phyloP scores from a whole-genome alignment of 2,329 filamentous ascomycete species.

The Helicocarpus griseus region DNA sequence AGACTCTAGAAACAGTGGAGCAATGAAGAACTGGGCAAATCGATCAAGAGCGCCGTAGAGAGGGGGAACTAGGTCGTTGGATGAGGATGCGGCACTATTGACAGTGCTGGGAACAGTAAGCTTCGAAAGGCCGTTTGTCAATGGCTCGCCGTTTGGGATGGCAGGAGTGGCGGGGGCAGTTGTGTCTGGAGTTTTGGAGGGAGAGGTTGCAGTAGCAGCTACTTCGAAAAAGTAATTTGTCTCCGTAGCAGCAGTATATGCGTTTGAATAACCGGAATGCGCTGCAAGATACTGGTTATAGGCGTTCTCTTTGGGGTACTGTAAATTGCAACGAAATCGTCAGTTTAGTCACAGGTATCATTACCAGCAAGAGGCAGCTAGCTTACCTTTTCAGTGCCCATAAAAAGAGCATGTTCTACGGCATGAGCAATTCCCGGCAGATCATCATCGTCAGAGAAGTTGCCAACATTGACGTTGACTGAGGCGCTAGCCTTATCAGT shows the following conservation, averaged over 20 bases:
- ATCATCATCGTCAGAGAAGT: conserved; percentile 81
- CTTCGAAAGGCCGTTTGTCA: conserved; percentile 12
- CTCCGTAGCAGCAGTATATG: conserved; percentile 84
- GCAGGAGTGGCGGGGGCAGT: conserved; percentile 5
- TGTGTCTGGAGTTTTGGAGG: conserved; percentile 4
- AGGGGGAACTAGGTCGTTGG: conserved; percentile 38
- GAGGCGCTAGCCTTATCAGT: conserved; percentile 96
- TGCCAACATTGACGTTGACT: conserved; percentile 91
- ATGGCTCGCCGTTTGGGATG: conserved; percentile 4
- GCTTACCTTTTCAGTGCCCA: conserved; percentile 86
- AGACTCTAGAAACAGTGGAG: conserved; percentile 73
- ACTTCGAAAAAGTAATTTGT: conserved; percentile 99
- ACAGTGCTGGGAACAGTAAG: conserved; percentile 9
- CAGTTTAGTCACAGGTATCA: conserved; percentile 1
- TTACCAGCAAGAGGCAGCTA: neutral
- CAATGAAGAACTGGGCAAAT: conserved; percentile 89
- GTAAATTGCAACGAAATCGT: conserved; percentile 8
- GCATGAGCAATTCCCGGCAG: conserved; percentile 95
- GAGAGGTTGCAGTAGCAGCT: conserved; percentile 56
- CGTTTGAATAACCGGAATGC: conserved; percentile 87
- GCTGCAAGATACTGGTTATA: conserved; percentile 88
- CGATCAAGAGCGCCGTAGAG: conserved; percentile 77
- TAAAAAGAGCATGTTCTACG: conserved; percentile 92
- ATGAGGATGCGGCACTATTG: conserved; percentile 15
- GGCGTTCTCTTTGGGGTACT: conserved; percentile 89